Base-by-base conservation (phyloP, 352 stramenopile species). In the Phytophthora ohioensis region DNA sequence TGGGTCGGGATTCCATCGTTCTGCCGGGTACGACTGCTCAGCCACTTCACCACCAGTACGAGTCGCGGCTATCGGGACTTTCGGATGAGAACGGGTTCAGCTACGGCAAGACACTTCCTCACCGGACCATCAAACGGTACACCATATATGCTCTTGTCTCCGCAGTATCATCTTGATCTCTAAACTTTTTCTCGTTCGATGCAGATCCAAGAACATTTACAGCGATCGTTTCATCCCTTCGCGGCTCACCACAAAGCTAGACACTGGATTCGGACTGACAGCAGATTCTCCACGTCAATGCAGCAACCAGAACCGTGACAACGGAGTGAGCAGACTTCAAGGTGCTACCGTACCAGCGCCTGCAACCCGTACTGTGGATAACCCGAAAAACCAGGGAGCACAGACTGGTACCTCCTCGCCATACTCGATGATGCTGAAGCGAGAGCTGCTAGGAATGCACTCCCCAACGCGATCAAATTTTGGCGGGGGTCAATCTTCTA, bases 191-290 rank as follows among this genome's bases (percentile, higher is more conserved):
- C 32, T 54, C 52, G 17, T 30, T 62, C 35, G 31, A 32, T 8
- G 39, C 34, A 90, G 82, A 52, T 89, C 85, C 15, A 93, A 91
- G 62, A 76, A 91, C 57, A 90, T 97, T 63, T 96, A 97, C 79
- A 96, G 87, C 42, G 90, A 97, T 58, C 85, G 90, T 8, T 97
- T 96, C 56, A 96, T 97, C 45, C 90, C 90, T 27, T 93, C 84
- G 7, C 79, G 87, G 8, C 38, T 91, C 11, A 79, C 76, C 6
- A 93, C 89, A 6, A 91, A 93, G 47, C 67, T 97, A 4, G 89
- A 96, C 21, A 85, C 85, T 27, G 84, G 80, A 15, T 97, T 95
- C 27, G 79, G 77, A 5, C 71, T 94, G 17, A 76, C 75, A 39
- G 68, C 81, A 5, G 84, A 91, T 65, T 79, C 82, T 12, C 78